A percentile compares a stretch with the other conserved stretches of the same genome.
Evolutionary conservation across 805 yeast species (phyloP).

Genomic region (Monosporozyma yasuniensis): DNA sequence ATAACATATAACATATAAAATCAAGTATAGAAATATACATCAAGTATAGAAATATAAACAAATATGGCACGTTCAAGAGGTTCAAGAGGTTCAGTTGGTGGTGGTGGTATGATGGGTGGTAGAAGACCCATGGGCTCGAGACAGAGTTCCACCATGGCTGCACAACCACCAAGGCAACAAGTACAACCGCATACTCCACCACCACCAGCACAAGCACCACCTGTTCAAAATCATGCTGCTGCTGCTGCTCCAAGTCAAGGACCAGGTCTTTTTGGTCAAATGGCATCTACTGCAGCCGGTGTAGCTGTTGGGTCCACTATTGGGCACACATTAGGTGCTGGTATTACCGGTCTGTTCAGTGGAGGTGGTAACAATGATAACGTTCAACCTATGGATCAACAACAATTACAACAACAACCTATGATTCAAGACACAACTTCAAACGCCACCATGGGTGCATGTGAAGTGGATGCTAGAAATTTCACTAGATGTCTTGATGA

Average conservation of each 20-base stretch:
- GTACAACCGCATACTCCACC: slow-evolving; percentile 44
- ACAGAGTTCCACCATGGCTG: slow-evolving; percentile 71
- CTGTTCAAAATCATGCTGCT: slow-evolving; percentile 31
- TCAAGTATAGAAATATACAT: slow-evolving; percentile 2
- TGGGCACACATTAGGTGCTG: slow-evolving; percentile 96
- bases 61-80: slow-evolving; percentile 37
- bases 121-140: slow-evolving; percentile 43
- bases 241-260: slow-evolving; percentile 47
- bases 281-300: slow-evolving; percentile 99
- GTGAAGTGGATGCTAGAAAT: slow-evolving; percentile 90
- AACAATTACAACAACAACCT: slow-evolving; percentile 14
- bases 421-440: slow-evolving; percentile 36
- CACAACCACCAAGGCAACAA: slow-evolving; percentile 43
- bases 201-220: slow-evolving; percentile 5
- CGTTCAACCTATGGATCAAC: slow-evolving; percentile 40
- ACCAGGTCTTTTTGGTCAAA: slow-evolving; percentile 91
- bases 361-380: slow-evolving; percentile 55
- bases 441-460: slow-evolving; percentile 29
- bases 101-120: slow-evolving; percentile 5
- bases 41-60: too few species aligned
- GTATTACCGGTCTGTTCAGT: slow-evolving; percentile 69
- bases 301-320: slow-evolving; percentile 97
- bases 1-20: background rate
- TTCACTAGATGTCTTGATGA: slow-evolving; percentile 94
- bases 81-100: background rate